Percentiles rank a stretch among this genome's conserved stretches.
Evolutionary conservation across 1,284 basidiomycete species (phyloP).

Genomic region (Cryptococcus hybrid): DNA sequence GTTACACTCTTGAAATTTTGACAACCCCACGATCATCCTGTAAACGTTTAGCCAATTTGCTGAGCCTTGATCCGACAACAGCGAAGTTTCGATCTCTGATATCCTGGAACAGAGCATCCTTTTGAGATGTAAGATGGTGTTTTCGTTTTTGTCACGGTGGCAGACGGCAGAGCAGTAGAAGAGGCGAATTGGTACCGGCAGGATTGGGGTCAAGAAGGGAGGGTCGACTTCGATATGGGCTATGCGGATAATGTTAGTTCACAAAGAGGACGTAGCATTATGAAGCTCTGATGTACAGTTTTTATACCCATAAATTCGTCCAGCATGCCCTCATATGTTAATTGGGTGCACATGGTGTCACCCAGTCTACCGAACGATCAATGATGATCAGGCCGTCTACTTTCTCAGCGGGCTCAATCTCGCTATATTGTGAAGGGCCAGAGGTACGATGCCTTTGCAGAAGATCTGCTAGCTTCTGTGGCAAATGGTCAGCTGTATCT

Average conservation of each 20-base stretch:
- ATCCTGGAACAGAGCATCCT: slow-evolving; percentile 80
- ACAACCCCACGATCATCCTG: slow-evolving; percentile 74
- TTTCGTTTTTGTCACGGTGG: slow-evolving; percentile 71
- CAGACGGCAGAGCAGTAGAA: slow-evolving; percentile 49
- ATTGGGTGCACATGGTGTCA: slow-evolving; percentile 92
- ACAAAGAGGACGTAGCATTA: neutral
- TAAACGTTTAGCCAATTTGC: slow-evolving; percentile 74
- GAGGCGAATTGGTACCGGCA: slow-evolving; percentile 48
- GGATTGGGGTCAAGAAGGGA: slow-evolving; percentile 63
- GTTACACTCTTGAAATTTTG: slow-evolving; percentile 68
- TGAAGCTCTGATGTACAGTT: slow-evolving; percentile 60
- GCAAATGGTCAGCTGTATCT: slow-evolving; percentile 1
- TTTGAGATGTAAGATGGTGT: slow-evolving; percentile 70
- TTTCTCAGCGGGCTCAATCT: slow-evolving; percentile 48
- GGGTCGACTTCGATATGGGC: slow-evolving; percentile 87
- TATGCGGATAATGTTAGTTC: slow-evolving; percentile 40
- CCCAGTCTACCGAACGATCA: slow-evolving; percentile 91
- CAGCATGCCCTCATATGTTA: slow-evolving; percentile 96
- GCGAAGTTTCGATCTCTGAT: slow-evolving; percentile 93
- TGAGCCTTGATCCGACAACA: slow-evolving; percentile 80
- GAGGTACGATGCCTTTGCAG: slow-evolving; percentile 60
- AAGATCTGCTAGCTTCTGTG: slow-evolving; percentile 71
- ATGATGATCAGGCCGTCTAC: slow-evolving; percentile 87
- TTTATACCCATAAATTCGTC: slow-evolving; percentile 88
- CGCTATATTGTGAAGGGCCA: slow-evolving; percentile 27